Base-by-base conservation (phyloP, 169 alveolate species). In the Plasmodium ovale region DNA sequence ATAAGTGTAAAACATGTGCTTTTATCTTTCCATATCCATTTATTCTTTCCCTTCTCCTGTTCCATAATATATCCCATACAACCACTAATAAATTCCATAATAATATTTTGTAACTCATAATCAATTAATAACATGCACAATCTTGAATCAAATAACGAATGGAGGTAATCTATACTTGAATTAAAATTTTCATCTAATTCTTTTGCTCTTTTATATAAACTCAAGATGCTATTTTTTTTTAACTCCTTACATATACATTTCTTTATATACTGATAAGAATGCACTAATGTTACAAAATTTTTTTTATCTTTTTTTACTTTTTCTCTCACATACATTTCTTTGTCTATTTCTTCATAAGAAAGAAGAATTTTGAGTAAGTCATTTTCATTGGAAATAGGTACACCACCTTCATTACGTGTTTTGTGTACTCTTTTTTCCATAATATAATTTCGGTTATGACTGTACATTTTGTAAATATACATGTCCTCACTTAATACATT, bases 111-210 rank as follows among this genome's bases (percentile, higher is more conserved):
- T 29, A 82, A 42, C 44, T 64, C 69, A 69, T 64, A 82, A 82
- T 67, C 49, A 9, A 82, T 42, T 3, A 62, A 35, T 56, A 82
- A 35, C 67, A 82, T 47, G 29, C 62, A 82, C 14, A 82, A 56
- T 33, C 90, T 25, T 6, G 84, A 23, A 58, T 82, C 90, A 67
- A 82, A 82, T 27, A 82, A 70, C 59, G 71, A 65, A 51, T 82
- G 72, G n/a, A 82, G 71, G 14, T 64, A 82, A 65, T 82, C 90
- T 51, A 82, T 65, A 39, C 37, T 65, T 19, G 16, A 29, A 56
- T 21, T 82, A 42, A 82, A 82, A 67, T 82, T 82, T 35, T 82
- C 70, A 39, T 82, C 90, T 14, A 27, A 16, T 29, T 19, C 12
- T 65, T 82, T 82, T 27, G 90, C 90, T 69, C 27, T 82, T 35